phyloP scores from a whole-genome alignment of 2,329 filamentous ascomycete species.

The Cercospora beticola region DNA sequence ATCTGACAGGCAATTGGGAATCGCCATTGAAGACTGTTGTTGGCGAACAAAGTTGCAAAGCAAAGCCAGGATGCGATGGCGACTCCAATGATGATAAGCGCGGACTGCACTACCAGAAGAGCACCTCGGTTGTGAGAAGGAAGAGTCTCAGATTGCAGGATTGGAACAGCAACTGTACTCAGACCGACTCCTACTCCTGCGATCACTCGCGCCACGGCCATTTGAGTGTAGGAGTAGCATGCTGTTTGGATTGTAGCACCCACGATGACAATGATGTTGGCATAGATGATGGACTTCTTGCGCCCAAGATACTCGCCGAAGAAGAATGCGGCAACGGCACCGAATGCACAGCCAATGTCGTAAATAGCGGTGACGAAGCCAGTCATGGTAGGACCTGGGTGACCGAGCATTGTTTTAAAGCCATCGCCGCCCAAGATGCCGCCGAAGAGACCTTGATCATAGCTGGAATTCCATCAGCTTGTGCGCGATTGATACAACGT shows the following conservation, averaged over 20 bases:
- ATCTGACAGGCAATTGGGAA: slow-evolving; percentile 36
- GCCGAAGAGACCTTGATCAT: slow-evolving; percentile 35
- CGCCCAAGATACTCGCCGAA: slow-evolving; percentile 31
- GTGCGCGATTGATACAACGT: background rate
- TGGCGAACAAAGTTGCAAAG: slow-evolving; percentile 32
- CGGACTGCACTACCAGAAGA: slow-evolving; percentile 33
- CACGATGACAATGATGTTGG: slow-evolving; percentile 32
- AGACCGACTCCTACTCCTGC: slow-evolving; percentile 33
- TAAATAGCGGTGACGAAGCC: slow-evolving; percentile 33
- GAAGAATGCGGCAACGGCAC: slow-evolving; percentile 32
- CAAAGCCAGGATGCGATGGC: slow-evolving; percentile 34
- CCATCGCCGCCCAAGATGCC: slow-evolving; percentile 33
- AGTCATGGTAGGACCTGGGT: slow-evolving; percentile 30
- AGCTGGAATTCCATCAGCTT: slow-evolving; percentile 4
- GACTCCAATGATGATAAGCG: slow-evolving; percentile 34
- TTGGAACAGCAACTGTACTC: slow-evolving; percentile 35
- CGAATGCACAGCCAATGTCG: slow-evolving; percentile 33
- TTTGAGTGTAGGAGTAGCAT: slow-evolving; percentile 30
- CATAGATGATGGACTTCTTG: slow-evolving; percentile 30
- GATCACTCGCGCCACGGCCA: slow-evolving; percentile 31
- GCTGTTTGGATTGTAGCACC: slow-evolving; percentile 31
- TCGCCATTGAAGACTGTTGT: slow-evolving; percentile 33
- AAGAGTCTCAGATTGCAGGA: slow-evolving; percentile 35
- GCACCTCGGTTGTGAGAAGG: slow-evolving; percentile 35
- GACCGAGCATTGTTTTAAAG: slow-evolving; percentile 33